These are phyloP conservation scores for Saccharomyces mikatae DNA, from an alignment of 805 yeast species.

Conservation along the genomic window DNA sequence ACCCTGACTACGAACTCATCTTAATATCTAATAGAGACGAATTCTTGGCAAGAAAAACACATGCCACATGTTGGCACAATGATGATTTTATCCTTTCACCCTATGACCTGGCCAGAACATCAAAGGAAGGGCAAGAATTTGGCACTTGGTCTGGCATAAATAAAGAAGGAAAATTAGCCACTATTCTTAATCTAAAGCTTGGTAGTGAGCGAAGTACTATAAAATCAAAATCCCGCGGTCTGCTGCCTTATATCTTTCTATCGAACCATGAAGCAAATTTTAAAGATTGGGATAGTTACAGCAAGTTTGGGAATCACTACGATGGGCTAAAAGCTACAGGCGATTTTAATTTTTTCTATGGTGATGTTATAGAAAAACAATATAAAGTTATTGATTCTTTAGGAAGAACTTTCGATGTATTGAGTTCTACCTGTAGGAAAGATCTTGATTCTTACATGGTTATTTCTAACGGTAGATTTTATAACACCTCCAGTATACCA, in stretches of 20 bases:
- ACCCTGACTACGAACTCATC: constrained; percentile 68
- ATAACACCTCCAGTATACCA: constrained; percentile 13
- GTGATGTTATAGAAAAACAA: constrained; percentile 21
- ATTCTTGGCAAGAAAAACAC: constrained; percentile 64
- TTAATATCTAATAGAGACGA: constrained; percentile 85
- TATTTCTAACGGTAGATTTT: constrained; percentile 28
- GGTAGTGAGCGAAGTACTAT: constrained; percentile 33
- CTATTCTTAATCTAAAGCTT: constrained; percentile 60
- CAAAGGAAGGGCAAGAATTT: constrained; percentile 42
- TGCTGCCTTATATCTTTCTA: constrained; percentile 36
- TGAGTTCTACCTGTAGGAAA: constrained; percentile 20
- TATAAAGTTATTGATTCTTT: constrained; percentile 24
- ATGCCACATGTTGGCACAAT: constrained; percentile 39
- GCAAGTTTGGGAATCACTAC: constrained; percentile 17
- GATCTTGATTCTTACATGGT: constrained; percentile 16
- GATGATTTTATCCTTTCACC: constrained; percentile 48
- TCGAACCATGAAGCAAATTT: constrained; percentile 18
- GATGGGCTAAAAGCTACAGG: constrained; percentile 19
- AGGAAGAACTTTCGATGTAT: constrained; percentile 25
- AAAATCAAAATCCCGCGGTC: constrained; percentile 36
- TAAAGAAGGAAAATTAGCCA: constrained; percentile 52
- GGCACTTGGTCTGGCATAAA: constrained; percentile 91
- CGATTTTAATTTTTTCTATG: constrained; percentile 33
- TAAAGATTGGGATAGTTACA: constrained; percentile 23
- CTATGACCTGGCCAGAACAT: constrained; percentile 47